A percentile compares a stretch with the other conserved stretches of the same genome.
Evolutionary conservation across 108 stramenopile genomes (phyloP).

Genomic region (Pseudonitzschia multiseries): DNA sequence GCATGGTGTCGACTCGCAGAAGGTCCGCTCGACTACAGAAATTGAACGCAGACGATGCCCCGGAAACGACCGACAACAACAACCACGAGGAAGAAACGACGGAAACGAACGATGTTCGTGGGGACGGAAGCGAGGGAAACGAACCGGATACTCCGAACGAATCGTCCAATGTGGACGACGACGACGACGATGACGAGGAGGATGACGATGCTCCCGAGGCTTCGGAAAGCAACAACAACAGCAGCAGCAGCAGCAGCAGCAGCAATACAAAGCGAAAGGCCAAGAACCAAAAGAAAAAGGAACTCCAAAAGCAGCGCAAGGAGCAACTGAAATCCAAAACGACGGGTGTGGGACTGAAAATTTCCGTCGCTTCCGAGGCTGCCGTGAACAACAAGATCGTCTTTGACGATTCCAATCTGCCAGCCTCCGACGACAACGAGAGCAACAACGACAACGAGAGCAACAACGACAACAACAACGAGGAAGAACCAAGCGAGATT

Average conservation of each 20-base stretch:
- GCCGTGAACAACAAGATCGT: slow-evolving; percentile 29
- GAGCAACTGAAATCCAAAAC: slow-evolving; percentile 36
- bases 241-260: neutral
- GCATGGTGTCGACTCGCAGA: neutral
- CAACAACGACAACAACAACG: slow-evolving; percentile 7
- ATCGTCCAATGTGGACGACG: neutral
- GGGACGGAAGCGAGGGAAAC: neutral
- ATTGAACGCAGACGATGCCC: neutral
- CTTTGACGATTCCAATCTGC: slow-evolving; percentile 21
- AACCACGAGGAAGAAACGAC: neutral
- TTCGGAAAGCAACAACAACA: neutral
- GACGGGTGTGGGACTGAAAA: slow-evolving; percentile 31
- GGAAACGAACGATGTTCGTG: neutral
- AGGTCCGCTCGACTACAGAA: neutral
- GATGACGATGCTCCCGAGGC: neutral
- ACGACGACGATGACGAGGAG: neutral
- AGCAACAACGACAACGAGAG: neutral
- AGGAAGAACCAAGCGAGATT: neutral
- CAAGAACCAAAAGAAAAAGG: slow-evolving; percentile 5
- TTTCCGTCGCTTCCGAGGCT: slow-evolving; percentile 4
- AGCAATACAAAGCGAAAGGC: neutral
- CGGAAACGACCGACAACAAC: neutral
- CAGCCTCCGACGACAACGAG: slow-evolving; percentile 17
- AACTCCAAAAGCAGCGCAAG: slow-evolving; percentile 3
- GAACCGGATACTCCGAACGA: neutral